These are phyloP conservation scores for Firmiana major DNA, from an alignment of 345 rosid genomes.

Conservation along the genomic window DNA sequence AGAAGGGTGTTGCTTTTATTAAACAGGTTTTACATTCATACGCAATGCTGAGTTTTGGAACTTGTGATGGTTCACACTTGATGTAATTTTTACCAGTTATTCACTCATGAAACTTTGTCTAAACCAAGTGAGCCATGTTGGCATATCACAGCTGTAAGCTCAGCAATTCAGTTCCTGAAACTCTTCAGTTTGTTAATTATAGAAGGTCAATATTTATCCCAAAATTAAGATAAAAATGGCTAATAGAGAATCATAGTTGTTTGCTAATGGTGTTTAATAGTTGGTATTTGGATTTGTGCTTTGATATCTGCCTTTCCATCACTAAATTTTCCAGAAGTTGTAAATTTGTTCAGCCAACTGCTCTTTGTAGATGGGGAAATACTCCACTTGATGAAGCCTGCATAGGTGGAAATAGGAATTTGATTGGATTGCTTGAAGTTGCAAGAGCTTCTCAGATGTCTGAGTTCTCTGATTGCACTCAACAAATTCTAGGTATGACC, in stretches of 20 bases:
- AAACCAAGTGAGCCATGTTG: neutral
- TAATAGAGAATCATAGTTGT: neutral
- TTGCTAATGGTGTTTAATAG: neutral
- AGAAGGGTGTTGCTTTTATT: neutral
- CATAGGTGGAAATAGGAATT: conserved; percentile 46
- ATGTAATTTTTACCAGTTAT: neutral
- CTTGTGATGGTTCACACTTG: neutral
- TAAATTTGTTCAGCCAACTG: neutral
- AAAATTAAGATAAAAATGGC: neutral
- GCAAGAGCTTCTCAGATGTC: conserved; percentile 47
- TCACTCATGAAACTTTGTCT: neutral
- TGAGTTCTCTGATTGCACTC: conserved; percentile 26
- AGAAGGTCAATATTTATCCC: neutral
- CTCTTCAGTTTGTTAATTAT: neutral
- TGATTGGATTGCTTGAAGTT: conserved; percentile 58
- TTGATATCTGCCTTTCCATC: neutral
- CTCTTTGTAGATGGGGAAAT: conserved; percentile 72
- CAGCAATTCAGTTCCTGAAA: neutral
- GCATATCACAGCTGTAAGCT: neutral
- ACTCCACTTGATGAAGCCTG: conserved; percentile 66
- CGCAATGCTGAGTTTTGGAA: neutral
- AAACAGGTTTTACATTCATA: neutral
- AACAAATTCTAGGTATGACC: conserved; percentile 26
- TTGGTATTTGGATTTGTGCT: neutral
- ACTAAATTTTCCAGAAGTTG: neutral